These are phyloP conservation scores for Euphorbia schlechtendalii DNA, from an alignment of 441 rosid species.

Conservation along the genomic window DNA sequence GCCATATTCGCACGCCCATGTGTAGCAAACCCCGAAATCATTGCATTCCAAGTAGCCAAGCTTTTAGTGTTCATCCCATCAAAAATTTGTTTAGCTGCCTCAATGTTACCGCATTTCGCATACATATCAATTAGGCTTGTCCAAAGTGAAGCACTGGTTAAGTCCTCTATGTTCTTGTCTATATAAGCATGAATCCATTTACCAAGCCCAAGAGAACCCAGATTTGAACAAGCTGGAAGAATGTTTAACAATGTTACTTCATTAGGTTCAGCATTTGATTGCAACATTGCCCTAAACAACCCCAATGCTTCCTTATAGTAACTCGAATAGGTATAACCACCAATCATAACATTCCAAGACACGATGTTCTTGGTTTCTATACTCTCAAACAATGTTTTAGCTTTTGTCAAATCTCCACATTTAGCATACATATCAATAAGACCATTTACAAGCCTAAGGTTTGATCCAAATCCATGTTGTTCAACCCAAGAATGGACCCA, in stretches of 20 bases:
- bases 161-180: constrained; percentile 36
- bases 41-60: constrained; percentile 71
- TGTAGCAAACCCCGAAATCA: constrained; percentile 73
- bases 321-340: constrained; percentile 50
- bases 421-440: constrained; percentile 64
- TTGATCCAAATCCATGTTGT: constrained; percentile 28
- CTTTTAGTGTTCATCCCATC: constrained; percentile 33
- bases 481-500: constrained; percentile 32
- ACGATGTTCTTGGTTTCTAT: constrained; percentile 44
- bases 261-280: constrained; percentile 43
- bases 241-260: constrained; percentile 60
- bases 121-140: constrained; percentile 76
- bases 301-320: constrained; percentile 46
- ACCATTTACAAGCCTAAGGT: constrained; percentile 41
- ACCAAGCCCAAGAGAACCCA: constrained; percentile 66
- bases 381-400: constrained; percentile 39
- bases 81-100: constrained; percentile 53
- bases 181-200: constrained; percentile 75
- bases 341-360: constrained; percentile 75
- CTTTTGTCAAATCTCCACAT: constrained; percentile 46
- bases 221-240: constrained; percentile 67
- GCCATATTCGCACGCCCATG: constrained; percentile 50
- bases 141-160: constrained; percentile 29
- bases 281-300: constrained; percentile 51
- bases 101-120: constrained; percentile 65